phyloP scores from a whole-genome alignment of 2,329 filamentous ascomycete species.

The Aspergillus felis region DNA sequence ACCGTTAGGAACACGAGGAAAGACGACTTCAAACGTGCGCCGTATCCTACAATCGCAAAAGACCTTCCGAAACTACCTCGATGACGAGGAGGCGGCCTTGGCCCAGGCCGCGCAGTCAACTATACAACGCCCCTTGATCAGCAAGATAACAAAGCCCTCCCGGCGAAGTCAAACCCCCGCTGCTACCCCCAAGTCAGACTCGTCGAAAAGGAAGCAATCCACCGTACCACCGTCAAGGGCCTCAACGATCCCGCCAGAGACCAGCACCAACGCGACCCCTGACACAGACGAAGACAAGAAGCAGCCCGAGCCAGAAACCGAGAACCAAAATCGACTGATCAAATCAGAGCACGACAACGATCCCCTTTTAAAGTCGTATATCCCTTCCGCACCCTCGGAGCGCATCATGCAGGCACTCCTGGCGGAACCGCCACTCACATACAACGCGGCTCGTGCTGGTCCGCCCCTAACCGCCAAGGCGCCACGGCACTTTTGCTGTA shows the following conservation, averaged over 20 bases:
- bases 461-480: conserved; percentile 31
- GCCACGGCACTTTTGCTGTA: conserved; percentile 42
- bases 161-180: conserved; percentile 28
- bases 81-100: conserved; percentile 47
- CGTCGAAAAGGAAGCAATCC: conserved; percentile 18
- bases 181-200: conserved; percentile 10
- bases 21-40: conserved; percentile 45
- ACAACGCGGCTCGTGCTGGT: conserved; percentile 43
- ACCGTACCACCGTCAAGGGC: conserved; percentile 6
- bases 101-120: conserved; percentile 19
- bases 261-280: conserved; percentile 2
- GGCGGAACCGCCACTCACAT: conserved; percentile 45
- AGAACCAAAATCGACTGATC: conserved; percentile 24
- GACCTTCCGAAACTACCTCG: conserved; percentile 49
- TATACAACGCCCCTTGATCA: conserved; percentile 14
- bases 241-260: conserved; percentile 7
- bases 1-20: conserved; percentile 32
- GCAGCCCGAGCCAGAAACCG: conserved; percentile 6
- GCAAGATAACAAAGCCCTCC: conserved; percentile 21
- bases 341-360: conserved; percentile 39
- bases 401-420: conserved; percentile 44
- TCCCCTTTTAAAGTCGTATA: conserved; percentile 40
- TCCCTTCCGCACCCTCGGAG: conserved; percentile 42
- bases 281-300: conserved; percentile 10
- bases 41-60: conserved; percentile 48